Evolutionary conservation across 169 alveolate species (phyloP).

Genomic region (Babesia gibsoni): DNA sequence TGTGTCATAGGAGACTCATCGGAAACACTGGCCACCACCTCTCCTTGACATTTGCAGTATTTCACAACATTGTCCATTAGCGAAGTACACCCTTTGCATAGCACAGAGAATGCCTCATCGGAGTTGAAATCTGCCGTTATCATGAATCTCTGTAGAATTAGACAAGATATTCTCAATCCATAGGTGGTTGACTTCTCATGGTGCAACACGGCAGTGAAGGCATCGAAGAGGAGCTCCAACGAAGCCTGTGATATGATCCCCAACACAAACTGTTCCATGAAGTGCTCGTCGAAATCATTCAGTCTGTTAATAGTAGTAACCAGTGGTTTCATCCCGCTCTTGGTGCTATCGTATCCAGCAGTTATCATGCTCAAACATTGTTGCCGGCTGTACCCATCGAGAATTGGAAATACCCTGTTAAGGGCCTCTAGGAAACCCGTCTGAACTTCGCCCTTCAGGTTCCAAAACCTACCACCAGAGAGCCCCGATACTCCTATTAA

Average conservation of each 20-base stretch:
- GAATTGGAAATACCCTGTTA: neutral
- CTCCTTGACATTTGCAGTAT: neutral
- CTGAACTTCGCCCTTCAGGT: conserved; percentile 6
- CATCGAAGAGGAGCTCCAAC: neutral
- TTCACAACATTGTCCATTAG: conserved; percentile 1
- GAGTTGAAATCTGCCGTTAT: neutral
- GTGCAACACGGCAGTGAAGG: conserved; percentile 5
- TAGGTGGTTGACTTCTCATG: conserved; percentile 3
- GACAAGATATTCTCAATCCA: neutral
- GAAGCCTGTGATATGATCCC: neutral
- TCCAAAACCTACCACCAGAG: conserved; percentile 45
- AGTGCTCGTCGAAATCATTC: neutral
- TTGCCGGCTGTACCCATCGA: conserved; percentile 8
- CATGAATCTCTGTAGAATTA: conserved; percentile 7
- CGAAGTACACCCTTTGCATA: neutral
- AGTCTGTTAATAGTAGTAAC: neutral
- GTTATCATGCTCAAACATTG: neutral
- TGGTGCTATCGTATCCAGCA: conserved; percentile 1
- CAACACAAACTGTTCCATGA: conserved; percentile 12
- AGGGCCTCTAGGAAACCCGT: neutral
- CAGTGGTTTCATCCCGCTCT: conserved; percentile 3
- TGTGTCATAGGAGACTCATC: neutral
- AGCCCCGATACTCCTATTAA: neutral
- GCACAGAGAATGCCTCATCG: neutral
- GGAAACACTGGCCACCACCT: neutral